Conservation (phyloP, 2,329 filamentous ascomycete genomes). For the Fusarium sp. region DNA sequence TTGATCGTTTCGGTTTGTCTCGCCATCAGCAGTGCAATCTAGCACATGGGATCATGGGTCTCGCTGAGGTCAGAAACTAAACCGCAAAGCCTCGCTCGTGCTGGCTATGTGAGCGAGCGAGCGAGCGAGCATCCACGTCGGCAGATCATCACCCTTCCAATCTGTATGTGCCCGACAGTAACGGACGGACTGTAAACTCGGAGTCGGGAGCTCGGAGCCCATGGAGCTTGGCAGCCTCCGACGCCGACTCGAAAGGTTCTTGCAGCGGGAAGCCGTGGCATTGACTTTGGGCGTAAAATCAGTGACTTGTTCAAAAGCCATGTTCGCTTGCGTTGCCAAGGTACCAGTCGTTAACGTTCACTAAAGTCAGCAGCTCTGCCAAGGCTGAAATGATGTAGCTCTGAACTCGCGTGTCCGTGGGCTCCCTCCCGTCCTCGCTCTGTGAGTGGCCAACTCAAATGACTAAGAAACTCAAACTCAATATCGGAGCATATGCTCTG, state of each 20-base stretch:
- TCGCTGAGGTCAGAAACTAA: constrained; percentile 29
- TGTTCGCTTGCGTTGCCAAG: constrained; percentile 44
- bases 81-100: neutral
- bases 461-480: constrained; percentile 16
- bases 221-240: constrained; percentile 20
- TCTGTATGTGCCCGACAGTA: constrained; percentile 33
- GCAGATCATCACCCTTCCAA: constrained; percentile 39
- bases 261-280: constrained; percentile 9
- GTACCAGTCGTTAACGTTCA: constrained; percentile 36
- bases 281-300: constrained; percentile 8
- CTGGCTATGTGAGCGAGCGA: constrained; percentile 19
- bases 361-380: constrained; percentile 39
- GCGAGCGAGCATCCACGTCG: constrained; percentile 34
- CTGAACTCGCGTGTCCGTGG: no score
- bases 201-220: constrained; percentile 24
- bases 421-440: constrained; percentile 31
- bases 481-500: constrained; percentile 5
- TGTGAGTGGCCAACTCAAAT: constrained; percentile 19
- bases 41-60: constrained; percentile 9
- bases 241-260: constrained; percentile 15
- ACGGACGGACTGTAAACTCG: neutral
- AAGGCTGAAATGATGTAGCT: constrained; percentile 36
- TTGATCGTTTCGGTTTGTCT: constrained; percentile 22
- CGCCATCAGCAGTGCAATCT: constrained; percentile 13
- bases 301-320: constrained; percentile 23